Evolutionary conservation across 306 rosid species (phyloP), one percentile per base, ranked within the genome.

Genomic region (Pyrus pyrifolia): DNA sequence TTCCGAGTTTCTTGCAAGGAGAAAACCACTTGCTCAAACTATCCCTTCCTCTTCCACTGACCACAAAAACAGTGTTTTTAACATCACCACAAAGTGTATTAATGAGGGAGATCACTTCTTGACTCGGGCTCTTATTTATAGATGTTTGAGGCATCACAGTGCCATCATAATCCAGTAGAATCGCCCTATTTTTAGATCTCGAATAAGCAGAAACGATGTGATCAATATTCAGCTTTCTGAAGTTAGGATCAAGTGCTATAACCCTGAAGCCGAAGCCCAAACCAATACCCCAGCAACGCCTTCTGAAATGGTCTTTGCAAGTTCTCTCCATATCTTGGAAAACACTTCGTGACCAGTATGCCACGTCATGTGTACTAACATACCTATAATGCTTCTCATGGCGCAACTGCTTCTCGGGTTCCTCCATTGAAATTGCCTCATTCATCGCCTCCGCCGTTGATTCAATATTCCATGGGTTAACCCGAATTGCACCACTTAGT

Each of bases 401-500:
- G 19, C 89, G 88, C 74, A 89, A 72, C 67, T 87, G 91, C 80
- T 87, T 89, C 87, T 87, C 93, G 3, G 82, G 68, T 59, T 87
- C 89, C 46, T 49, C 80, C 91, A 87, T 82, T 73, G 91, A 87
- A 65, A 87, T 80, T 46, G 91, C 86, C 86, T 82, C 82, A 62
- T 87, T 87, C 91, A 89, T 78, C 23, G 91, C 89, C 80, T 87
- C 93, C 0, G 93, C 90, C 27, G 90, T 88, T 44, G 90, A 80
- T 69, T 87, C 93, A 18, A 85, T 77, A 70, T 87, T 87, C 93
- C 93, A 89, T 42, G 93, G 93, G 67, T 89, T 89, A 68, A 89
- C 78, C 42, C 93, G 87, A 71, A 89, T 83, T 46, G 93, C 93
- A 51, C 93, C 93, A 71, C 93, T 89, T 62, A 89, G 79, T 19